Evolutionary conservation across 306 rosid species (phyloP).

Genomic region (Ochetophila trinervis): DNA sequence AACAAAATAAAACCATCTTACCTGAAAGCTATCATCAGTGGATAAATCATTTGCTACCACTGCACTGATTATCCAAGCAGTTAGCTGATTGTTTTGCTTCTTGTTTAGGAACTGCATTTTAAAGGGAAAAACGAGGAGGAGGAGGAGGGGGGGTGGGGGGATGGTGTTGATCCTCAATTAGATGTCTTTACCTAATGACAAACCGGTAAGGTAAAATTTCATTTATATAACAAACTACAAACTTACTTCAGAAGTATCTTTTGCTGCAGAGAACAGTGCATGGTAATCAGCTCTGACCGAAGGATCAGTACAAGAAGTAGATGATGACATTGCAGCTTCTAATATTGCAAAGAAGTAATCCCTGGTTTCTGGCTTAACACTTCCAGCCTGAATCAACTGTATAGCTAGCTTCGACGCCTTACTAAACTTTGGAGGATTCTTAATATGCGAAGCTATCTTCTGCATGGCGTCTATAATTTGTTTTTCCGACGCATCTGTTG

Average conservation of each 20-base stretch:
- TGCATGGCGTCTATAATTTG: slow-evolving; percentile 88
- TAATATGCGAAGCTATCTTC: slow-evolving; percentile 87
- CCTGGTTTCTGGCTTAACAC: slow-evolving; percentile 68
- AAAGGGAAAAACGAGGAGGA: slow-evolving; percentile 4
- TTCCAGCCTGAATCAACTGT: slow-evolving; percentile 86
- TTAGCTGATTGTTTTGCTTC: slow-evolving; percentile 76
- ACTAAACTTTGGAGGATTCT: slow-evolving; percentile 65
- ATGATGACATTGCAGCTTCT: slow-evolving; percentile 76
- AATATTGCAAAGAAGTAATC: slow-evolving; percentile 63
- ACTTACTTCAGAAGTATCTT: slow-evolving; percentile 59
- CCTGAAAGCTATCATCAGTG: slow-evolving; percentile 96
- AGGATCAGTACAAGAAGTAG: slow-evolving; percentile 71
- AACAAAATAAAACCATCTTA: slow-evolving; percentile 29
- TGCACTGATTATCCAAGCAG: slow-evolving; percentile 55
- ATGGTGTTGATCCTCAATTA: slow-evolving; percentile 7
- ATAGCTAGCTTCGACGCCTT: slow-evolving; percentile 94
- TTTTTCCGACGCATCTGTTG: slow-evolving; percentile 78
- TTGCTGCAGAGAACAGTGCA: slow-evolving; percentile 65
- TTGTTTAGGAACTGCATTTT: slow-evolving; percentile 54
- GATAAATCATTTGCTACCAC: slow-evolving; percentile 77
- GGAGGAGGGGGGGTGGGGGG: too few relatives aligned
- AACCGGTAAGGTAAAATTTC: not conserved
- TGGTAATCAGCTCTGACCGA: slow-evolving; percentile 69
- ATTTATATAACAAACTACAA: not conserved
- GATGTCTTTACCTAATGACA: not conserved